Evolutionary conservation across 2,329 filamentous ascomycete genomes (phyloP).

Genomic region (Trichoderma sp.): DNA sequence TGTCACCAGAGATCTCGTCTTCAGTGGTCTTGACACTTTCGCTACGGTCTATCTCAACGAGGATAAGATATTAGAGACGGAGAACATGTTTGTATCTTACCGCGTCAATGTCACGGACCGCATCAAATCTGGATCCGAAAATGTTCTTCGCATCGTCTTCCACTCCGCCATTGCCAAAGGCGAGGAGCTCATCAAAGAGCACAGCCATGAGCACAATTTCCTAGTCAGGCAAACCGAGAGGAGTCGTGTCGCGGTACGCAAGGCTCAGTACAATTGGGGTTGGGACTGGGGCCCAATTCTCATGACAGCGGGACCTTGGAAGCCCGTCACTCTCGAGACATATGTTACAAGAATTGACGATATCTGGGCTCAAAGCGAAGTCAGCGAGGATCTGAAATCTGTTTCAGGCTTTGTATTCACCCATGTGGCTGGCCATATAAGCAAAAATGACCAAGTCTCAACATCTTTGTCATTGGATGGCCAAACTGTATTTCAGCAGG

Average conservation of each 20-base stretch:
- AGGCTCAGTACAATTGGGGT: constrained; percentile 72
- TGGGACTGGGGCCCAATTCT: constrained; percentile 73
- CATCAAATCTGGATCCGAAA: constrained; percentile 43
- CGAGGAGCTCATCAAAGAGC: constrained; percentile 54
- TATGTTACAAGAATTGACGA: constrained; percentile 64
- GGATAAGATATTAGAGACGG: constrained; percentile 54
- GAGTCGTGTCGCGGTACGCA: constrained; percentile 49
- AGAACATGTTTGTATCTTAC: constrained; percentile 68
- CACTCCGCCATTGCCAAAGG: constrained; percentile 58
- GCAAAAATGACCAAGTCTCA: constrained; percentile 34
- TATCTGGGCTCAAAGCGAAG: constrained; percentile 51
- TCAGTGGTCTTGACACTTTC: constrained; percentile 68
- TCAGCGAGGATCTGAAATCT: constrained; percentile 43
- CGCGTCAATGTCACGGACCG: constrained; percentile 54
- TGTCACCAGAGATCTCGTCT: constrained; percentile 52
- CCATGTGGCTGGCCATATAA: constrained; percentile 42
- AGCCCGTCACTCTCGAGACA: constrained; percentile 65
- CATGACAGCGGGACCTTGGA: constrained; percentile 68
- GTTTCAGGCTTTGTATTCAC: constrained; percentile 46
- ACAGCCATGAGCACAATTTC: constrained; percentile 59
- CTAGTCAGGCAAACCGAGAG: constrained; percentile 54
- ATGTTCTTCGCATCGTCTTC: constrained; percentile 61
- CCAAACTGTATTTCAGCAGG: constrained; percentile 30
- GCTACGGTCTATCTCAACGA: constrained; percentile 62
- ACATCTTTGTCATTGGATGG: constrained; percentile 36